These are phyloP conservation scores for Kluyveromyces aestuarii DNA, from an alignment of 805 yeast species.

Conservation along the genomic window DNA sequence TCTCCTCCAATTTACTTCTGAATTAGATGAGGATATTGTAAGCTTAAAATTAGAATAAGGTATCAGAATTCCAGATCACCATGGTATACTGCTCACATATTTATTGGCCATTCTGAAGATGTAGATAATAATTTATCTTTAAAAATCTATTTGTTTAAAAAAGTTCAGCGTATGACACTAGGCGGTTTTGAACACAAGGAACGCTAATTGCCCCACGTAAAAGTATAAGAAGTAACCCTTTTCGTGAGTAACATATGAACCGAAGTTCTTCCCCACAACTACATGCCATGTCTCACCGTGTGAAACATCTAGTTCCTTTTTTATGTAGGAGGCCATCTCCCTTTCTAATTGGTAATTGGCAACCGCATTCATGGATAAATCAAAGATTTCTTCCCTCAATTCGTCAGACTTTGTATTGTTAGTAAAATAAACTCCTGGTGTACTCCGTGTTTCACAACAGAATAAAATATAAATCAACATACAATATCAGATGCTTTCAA, in stretches of 20 bases:
- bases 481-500: constrained; percentile 28
- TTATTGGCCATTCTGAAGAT: too few species aligned
- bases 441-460: neutral
- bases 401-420: constrained; percentile 19
- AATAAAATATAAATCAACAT: constrained; percentile 7
- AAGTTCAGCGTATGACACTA: constrained; percentile 14
- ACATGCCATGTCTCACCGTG: constrained; percentile 77
- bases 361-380: constrained; percentile 17
- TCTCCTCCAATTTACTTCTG: neutral
- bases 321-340: constrained; percentile 57
- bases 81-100: too few species aligned
- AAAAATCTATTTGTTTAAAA: too few species aligned
- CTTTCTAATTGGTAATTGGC: constrained; percentile 20
- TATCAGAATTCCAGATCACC: too few species aligned
- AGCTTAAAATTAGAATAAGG: too few species aligned
- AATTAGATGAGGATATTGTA: neutral
- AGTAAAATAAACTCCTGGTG: neutral
- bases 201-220: constrained; percentile 60
- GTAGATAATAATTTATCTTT: neutral
- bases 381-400: constrained; percentile 20
- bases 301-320: constrained; percentile 52
- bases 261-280: constrained; percentile 70
- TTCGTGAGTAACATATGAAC: constrained; percentile 73
- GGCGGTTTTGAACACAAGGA: constrained; percentile 61
- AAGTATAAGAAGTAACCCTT: constrained; percentile 64